Evolutionary conservation across 164 flowering plant species (phyloP).

Genomic region (Tetrastigma voinierianum): DNA sequence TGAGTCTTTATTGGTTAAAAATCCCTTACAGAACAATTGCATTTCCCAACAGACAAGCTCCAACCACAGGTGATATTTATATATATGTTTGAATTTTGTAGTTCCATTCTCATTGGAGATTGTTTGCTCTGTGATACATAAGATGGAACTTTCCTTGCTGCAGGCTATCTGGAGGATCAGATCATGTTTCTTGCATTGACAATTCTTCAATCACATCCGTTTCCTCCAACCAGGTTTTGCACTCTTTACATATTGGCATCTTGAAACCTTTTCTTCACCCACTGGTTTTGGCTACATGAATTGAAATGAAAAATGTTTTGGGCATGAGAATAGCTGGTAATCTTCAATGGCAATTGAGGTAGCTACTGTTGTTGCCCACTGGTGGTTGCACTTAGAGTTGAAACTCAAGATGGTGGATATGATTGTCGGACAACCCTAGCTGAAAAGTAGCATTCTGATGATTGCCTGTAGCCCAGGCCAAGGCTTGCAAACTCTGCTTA

Average conservation of each 20-base stretch:
- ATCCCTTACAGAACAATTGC: conserved; percentile 19
- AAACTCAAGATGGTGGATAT: too few relatives aligned
- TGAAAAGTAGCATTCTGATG: too few relatives aligned
- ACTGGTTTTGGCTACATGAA: too few relatives aligned
- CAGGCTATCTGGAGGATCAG: conserved; percentile 25
- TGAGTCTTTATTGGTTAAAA: conserved; percentile 16
- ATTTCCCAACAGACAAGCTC: conserved; percentile 13
- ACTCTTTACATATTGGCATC: background rate
- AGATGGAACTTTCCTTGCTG: conserved; percentile 4
- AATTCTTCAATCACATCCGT: conserved; percentile 33
- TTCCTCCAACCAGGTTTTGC: conserved; percentile 56
- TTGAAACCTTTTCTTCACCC: background rate
- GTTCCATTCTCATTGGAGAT: background rate
- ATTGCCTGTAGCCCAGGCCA: too few relatives aligned
- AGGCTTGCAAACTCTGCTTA: too few relatives aligned
- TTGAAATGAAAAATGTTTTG: background rate
- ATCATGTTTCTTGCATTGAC: conserved; percentile 10
- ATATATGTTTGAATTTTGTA: too few relatives aligned
- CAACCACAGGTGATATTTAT: conserved; percentile 22
- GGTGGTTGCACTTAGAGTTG: too few relatives aligned
- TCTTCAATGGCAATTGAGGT: too few relatives aligned
- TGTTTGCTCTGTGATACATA: background rate
- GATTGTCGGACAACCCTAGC: too few relatives aligned
- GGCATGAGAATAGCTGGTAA: too few relatives aligned
- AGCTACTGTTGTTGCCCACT: too few relatives aligned